These are phyloP conservation scores for Anthoceros angustus DNA, from an alignment of 225 moss, liverwort and hornwort genomes.

Conservation along the genomic window DNA sequence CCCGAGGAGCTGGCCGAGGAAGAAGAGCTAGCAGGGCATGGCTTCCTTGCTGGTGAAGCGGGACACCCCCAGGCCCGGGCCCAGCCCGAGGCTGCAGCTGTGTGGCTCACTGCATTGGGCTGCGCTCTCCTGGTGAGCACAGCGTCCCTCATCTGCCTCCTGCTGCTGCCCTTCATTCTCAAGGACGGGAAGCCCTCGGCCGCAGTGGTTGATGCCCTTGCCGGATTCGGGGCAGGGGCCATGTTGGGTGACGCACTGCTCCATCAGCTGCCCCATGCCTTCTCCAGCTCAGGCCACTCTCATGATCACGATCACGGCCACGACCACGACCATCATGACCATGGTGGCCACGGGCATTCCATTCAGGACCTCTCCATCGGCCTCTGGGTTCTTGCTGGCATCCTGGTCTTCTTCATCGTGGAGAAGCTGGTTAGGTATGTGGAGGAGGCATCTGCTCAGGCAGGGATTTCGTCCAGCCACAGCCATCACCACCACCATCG, in stretches of 20 bases:
- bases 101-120: slow-evolving; percentile 84
- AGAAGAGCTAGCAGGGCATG: slow-evolving; percentile 39
- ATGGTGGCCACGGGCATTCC: slow-evolving; percentile 61
- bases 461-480: slow-evolving; percentile 23
- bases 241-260: slow-evolving; percentile 93
- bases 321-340: slow-evolving; percentile 32
- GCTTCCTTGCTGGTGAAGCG: slow-evolving; percentile 16
- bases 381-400: slow-evolving; percentile 75
- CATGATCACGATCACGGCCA: slow-evolving; percentile 13
- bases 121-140: slow-evolving; percentile 94
- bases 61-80: slow-evolving; percentile 6
- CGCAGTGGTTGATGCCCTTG: slow-evolving; percentile 63
- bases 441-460: slow-evolving; percentile 40
- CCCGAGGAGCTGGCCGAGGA: slow-evolving; percentile 61
- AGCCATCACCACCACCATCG: slow-evolving; percentile 39
- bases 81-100: slow-evolving; percentile 28
- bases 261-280: slow-evolving; percentile 92
- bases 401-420: slow-evolving; percentile 69
- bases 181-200: slow-evolving; percentile 61
- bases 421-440: slow-evolving; percentile 83
- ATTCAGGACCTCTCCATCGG: slow-evolving; percentile 63
- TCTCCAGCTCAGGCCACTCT: slow-evolving; percentile 32
- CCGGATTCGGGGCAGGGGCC: slow-evolving; percentile 84
- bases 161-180: slow-evolving; percentile 77
- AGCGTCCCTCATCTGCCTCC: slow-evolving; percentile 91